A percentile compares a stretch with the other conserved stretches of the same genome.
phyloP scores from a whole-genome alignment of 257 asterid genomes.

The Fraxinus excelsior region DNA sequence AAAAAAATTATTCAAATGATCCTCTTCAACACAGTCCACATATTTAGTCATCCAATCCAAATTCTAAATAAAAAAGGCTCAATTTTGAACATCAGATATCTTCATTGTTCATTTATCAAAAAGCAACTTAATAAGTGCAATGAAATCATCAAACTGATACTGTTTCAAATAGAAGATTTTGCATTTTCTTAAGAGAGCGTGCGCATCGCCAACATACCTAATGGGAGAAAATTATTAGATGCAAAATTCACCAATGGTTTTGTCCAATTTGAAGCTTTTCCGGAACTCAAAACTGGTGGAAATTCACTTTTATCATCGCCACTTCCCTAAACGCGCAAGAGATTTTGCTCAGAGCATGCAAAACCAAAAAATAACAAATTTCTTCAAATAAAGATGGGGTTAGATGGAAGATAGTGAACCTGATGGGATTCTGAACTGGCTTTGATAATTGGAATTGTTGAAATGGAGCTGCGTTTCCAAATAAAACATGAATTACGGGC shows the following conservation, averaged over 20 bases:
- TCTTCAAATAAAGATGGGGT: not conserved
- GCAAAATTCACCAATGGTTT: conserved; percentile 51
- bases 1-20: not conserved
- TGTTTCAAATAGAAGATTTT: not conserved
- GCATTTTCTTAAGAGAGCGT: not conserved
- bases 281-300: conserved; percentile 22
- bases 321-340: conserved; percentile 49
- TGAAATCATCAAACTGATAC: not conserved
- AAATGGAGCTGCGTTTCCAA: conserved; percentile 36
- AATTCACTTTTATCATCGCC: conserved; percentile 37
- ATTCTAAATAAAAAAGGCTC: not conserved
- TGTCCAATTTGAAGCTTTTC: conserved; percentile 41
- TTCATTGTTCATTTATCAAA: not conserved
- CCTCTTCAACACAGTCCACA: not conserved
- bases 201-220: conserved; percentile 45
- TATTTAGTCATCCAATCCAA: not conserved
- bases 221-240: conserved; percentile 70
- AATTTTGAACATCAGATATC: not conserved
- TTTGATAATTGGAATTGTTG: conserved; percentile 36
- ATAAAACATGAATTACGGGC: conserved; percentile 14
- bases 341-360: conserved; percentile 20
- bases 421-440: conserved; percentile 45
- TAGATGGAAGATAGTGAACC: conserved; percentile 33
- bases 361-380: not conserved
- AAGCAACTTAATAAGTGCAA: not conserved